phyloP scores from a whole-genome alignment of 345 rosid genomes.

The Lepidium aucheri region DNA sequence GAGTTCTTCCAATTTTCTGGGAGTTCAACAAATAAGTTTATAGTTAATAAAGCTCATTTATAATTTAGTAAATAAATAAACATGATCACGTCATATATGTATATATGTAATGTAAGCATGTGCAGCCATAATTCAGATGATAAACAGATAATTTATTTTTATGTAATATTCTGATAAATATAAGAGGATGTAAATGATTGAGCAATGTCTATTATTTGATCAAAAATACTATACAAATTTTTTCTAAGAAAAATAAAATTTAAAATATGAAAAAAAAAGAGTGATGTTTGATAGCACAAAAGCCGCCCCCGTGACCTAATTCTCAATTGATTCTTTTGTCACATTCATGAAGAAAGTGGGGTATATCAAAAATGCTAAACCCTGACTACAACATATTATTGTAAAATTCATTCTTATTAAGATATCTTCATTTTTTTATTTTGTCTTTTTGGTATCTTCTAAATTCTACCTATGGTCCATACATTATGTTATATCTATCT shows the following conservation, averaged over 20 bases:
- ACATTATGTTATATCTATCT: slow-evolving; percentile 25
- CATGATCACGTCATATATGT: background rate
- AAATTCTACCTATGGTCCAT: slow-evolving; percentile 24
- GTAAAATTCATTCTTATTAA: slow-evolving; percentile 18
- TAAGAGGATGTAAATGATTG: slow-evolving; percentile 24
- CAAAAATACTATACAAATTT: slow-evolving; percentile 4
- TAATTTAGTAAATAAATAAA: background rate
- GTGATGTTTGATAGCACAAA: slow-evolving; percentile 29
- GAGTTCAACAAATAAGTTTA: background rate
- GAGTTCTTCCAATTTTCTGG: slow-evolving; percentile 9
- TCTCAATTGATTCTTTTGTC: slow-evolving; percentile 32
- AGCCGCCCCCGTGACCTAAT: slow-evolving; percentile 36
- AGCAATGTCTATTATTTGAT: slow-evolving; percentile 28
- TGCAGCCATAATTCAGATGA: background rate
- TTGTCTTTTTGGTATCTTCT: slow-evolving; percentile 27
- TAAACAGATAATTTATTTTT: background rate
- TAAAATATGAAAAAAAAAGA: too few relatives aligned
- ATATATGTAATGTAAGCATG: background rate
- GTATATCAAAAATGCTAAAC: slow-evolving; percentile 26
- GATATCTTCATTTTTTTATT: slow-evolving; percentile 22
- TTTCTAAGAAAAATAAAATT: too few relatives aligned
- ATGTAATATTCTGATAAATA: background rate
- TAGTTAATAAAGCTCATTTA: background rate
- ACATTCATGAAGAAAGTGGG: slow-evolving; percentile 29
- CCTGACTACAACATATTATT: slow-evolving; percentile 31